Base-by-base conservation (phyloP, 805 yeast species). In the Candida ascalaphidarum region DNA sequence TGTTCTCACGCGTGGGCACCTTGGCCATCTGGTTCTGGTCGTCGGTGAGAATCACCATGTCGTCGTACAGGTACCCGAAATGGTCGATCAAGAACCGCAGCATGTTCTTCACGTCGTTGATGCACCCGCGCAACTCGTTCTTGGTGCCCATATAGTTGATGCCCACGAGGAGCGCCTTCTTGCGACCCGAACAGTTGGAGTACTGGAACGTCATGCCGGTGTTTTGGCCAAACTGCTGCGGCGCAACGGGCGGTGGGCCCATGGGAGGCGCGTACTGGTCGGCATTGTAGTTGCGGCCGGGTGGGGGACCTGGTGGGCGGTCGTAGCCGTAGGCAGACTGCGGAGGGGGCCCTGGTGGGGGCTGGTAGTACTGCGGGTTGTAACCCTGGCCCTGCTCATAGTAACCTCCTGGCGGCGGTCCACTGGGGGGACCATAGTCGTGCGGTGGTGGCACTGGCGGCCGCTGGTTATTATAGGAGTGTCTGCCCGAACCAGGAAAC, bases 21-120 rank as follows among this genome's bases (percentile, higher is more conserved):
- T 60, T 43, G 4, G 55, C 55, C 30, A 27, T 28, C 14, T 50
- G 47, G 12, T 35, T 32, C 33, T 55, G 62, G 40, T 58, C 62
- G 31, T 58, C 64, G 21, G 61, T 56, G 33, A 58, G 45, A 14
- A 58, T 51, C 11, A 58, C 62, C 43, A 58, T 58, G 32, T 58
- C 60, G 14, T 58, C 61, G 48, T 50, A 50, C 13, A 39, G 32
- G 35, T 55, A 58, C 3, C 62, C 62, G 37, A 39, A 55, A 7
- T 44, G 30, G 13, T 39, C 35, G 22, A 43, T 46, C 35, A 58
- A 46, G 33, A 56, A 58, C 12, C 26, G 31, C 34, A 53, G 42
- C 62, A 58, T 53, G 36, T 55, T 58, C 39, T 55, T 55, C 22
- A 55, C 61, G 36, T 58, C 64, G 33, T 58, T 58, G 34, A 58